Evolutionary conservation across 2,329 filamentous ascomycete species (phyloP).

Genomic region (Colletotrichum shisoi): DNA sequence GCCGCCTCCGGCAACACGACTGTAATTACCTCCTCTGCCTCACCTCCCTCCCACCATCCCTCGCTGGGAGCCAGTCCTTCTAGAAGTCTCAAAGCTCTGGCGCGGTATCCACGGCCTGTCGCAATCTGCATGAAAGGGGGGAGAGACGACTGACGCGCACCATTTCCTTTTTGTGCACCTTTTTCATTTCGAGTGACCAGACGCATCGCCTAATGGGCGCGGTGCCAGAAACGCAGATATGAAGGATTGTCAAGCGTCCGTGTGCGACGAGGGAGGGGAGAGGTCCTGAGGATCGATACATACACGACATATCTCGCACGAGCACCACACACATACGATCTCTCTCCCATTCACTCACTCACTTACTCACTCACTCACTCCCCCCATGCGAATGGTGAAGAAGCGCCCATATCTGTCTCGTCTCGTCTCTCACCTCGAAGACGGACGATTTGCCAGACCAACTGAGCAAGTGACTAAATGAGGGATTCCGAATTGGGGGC

Average conservation of each 20-base stretch:
- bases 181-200: conserved; percentile 10
- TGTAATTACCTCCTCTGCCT: conserved; percentile 31
- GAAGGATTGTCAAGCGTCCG: not conserved
- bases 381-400: conserved; percentile 4
- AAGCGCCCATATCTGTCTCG: conserved; percentile 5
- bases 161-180: conserved; percentile 20
- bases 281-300: not conserved
- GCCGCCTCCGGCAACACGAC: conserved; percentile 20
- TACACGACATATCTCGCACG: not conserved
- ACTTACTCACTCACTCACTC: not conserved
- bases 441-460: conserved; percentile 12
- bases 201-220: not conserved
- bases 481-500: not conserved
- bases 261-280: not conserved
- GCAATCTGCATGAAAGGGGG: conserved; percentile 1
- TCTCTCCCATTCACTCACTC: too few relatives aligned
- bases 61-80: conserved; percentile 11
- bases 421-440: conserved; percentile 28
- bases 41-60: conserved; percentile 4
- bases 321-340: not conserved
- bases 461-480: conserved; percentile 2
- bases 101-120: not conserved
- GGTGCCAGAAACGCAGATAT: not conserved
- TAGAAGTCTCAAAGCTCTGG: conserved; percentile 19
- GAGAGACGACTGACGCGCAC: not conserved